Evolutionary conservation across 495 filamentous ascomycete species (phyloP).

Genomic region (Lineolata rhizophorae): DNA sequence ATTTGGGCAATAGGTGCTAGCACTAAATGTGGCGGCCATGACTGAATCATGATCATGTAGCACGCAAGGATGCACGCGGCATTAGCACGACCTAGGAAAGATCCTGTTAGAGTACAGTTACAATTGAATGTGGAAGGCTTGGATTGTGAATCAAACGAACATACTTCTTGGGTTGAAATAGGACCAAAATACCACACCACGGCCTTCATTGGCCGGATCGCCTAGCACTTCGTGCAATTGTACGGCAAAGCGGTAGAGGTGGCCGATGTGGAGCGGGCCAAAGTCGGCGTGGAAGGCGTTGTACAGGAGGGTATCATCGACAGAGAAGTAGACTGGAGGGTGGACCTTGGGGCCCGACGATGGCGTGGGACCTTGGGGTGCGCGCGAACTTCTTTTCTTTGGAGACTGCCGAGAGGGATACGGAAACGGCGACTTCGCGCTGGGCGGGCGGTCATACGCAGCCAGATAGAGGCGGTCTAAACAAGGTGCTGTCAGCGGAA

Average conservation of each 20-base stretch:
- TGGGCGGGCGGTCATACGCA: constrained; percentile 67
- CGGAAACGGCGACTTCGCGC: constrained; percentile 65
- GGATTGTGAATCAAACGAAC: constrained; percentile 9
- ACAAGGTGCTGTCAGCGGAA: no score
- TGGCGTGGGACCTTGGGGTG: constrained; percentile 28
- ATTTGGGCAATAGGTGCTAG: constrained; percentile 88
- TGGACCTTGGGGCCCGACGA: constrained; percentile 25
- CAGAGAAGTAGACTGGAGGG: constrained; percentile 79
- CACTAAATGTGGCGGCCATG: constrained; percentile 95
- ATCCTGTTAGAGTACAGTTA: constrained; percentile 5
- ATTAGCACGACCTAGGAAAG: constrained; percentile 52
- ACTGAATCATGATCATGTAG: constrained; percentile 97
- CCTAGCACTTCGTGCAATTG: constrained; percentile 87
- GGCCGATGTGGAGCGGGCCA: constrained; percentile 89
- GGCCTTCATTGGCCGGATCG: constrained; percentile 59
- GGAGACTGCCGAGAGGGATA: constrained; percentile 49
- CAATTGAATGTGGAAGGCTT: not conserved
- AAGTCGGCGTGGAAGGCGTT: constrained; percentile 99
- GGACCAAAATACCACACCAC: constrained; percentile 87
- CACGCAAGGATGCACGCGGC: constrained; percentile 87
- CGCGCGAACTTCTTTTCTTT: constrained; percentile 51
- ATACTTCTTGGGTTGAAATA: constrained; percentile 71
- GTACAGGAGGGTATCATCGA: constrained; percentile 83
- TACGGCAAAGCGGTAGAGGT: constrained; percentile 87
- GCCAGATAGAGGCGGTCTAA: constrained; percentile 87